Conservation (phyloP, 164 flowering plant genomes). For the Malania oleifera region DNA sequence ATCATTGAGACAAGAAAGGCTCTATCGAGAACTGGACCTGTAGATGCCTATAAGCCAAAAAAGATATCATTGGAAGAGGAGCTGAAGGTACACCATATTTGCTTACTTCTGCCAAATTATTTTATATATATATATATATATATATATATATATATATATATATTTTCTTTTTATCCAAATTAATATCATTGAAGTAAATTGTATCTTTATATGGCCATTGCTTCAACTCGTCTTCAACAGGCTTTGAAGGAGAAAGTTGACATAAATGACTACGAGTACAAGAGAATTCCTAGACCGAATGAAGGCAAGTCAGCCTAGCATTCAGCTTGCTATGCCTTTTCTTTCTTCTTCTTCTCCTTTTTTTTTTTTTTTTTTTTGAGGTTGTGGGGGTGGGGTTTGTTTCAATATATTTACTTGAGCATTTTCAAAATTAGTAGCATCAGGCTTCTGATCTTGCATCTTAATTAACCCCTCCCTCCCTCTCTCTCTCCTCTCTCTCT, state of each 20-base stretch:
- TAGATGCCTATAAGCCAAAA: slow-evolving; percentile 3
- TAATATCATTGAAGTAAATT: neutral
- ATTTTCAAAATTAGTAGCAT: no score
- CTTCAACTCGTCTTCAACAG: neutral
- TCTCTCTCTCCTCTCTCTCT: no score
- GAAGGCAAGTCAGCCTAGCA: neutral
- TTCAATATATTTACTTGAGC: no score
- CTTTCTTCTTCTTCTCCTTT: no score
- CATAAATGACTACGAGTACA: slow-evolving; percentile 5
- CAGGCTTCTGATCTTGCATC: no score
- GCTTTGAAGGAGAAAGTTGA: slow-evolving; percentile 2
- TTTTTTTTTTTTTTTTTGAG: no score
- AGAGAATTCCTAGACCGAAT: slow-evolving; percentile 2
- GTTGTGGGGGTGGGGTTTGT: no score
- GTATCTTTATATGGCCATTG: neutral
- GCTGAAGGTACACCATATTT: slow-evolving; percentile 1
- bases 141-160: no score
- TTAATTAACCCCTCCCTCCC: no score
- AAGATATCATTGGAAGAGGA: neutral
- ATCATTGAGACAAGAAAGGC: slow-evolving; percentile 1
- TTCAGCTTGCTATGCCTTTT: neutral
- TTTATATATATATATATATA: no score
- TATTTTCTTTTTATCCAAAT: no score
- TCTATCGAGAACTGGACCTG: slow-evolving; percentile 1
- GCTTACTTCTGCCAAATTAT: neutral